Evolutionary conservation across 768 basidiomycete genomes (phyloP).

Genomic region (Hydnomerulius pinastri): DNA sequence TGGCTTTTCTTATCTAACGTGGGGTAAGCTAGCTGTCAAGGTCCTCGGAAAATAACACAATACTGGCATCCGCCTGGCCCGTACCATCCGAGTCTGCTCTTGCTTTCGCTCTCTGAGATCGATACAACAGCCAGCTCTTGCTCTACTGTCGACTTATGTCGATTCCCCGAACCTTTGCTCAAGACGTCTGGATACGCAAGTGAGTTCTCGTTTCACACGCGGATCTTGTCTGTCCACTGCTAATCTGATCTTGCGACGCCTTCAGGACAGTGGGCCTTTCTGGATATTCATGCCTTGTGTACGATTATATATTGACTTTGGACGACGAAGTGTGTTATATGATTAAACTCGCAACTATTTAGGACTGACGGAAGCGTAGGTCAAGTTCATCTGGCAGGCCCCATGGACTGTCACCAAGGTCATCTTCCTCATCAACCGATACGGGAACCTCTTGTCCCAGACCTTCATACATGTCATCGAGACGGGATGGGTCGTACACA

Average conservation of each 20-base stretch:
- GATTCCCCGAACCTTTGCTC: not conserved
- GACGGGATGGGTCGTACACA: constrained; percentile 2
- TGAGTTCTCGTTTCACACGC: not conserved
- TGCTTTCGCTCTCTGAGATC: not conserved
- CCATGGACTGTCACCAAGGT: constrained; percentile 13
- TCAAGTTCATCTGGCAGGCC: constrained; percentile 16
- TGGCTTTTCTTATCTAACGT: too few species aligned
- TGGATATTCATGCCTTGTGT: constrained; percentile 3
- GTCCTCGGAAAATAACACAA: too few species aligned
- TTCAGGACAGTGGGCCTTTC: constrained; percentile 5
- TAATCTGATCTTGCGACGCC: not conserved
- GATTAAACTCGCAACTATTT: too few species aligned
- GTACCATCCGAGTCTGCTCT: too few species aligned
- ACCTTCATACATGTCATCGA: constrained; percentile 6
- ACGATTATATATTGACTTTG: constrained; percentile 8
- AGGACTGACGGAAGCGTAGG: too few species aligned
- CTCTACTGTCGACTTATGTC: not conserved
- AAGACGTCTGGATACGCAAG: constrained; percentile 7
- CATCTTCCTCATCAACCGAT: constrained; percentile 16
- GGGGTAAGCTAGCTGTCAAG: too few species aligned
- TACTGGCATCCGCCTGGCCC: too few species aligned
- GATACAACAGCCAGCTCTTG: not conserved
- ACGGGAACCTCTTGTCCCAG: constrained; percentile 16
- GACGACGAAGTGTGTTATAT: constrained; percentile 9
- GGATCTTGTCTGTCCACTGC: not conserved